phyloP scores from a whole-genome alignment of 2,329 filamentous ascomycete genomes.

The Ascochyta viciae-villosae region DNA sequence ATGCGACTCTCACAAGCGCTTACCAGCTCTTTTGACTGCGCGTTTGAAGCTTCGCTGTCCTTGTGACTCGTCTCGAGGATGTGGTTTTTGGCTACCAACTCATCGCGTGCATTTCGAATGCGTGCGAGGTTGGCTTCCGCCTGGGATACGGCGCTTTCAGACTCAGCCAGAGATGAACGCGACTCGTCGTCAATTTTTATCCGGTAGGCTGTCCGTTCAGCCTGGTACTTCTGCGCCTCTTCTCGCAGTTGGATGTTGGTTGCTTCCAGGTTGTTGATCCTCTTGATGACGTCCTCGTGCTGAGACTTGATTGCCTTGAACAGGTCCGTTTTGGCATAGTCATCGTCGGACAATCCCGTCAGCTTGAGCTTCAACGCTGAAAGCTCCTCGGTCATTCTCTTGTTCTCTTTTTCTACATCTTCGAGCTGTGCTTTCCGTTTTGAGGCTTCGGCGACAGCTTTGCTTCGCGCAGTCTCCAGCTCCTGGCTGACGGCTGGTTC shows the following conservation, averaged over 20 bases:
- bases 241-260: slow-evolving; percentile 84
- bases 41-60: slow-evolving; percentile 71
- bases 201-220: slow-evolving; percentile 83
- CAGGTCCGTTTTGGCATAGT: slow-evolving; percentile 89
- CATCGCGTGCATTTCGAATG: slow-evolving; percentile 83
- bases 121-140: slow-evolving; percentile 86
- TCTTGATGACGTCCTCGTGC: slow-evolving; percentile 90
- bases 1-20: slow-evolving; percentile 83
- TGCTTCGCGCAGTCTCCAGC: slow-evolving; percentile 77
- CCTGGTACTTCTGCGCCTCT: slow-evolving; percentile 83
- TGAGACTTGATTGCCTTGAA: slow-evolving; percentile 92
- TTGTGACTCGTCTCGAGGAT: slow-evolving; percentile 82
- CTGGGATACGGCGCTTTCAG: slow-evolving; percentile 80
- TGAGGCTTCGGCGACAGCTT: slow-evolving; percentile 74
- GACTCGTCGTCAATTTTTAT: slow-evolving; percentile 82
- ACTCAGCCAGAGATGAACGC: slow-evolving; percentile 73
- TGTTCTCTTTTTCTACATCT: slow-evolving; percentile 77
- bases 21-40: slow-evolving; percentile 81
- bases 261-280: slow-evolving; percentile 89
- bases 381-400: slow-evolving; percentile 77
- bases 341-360: slow-evolving; percentile 83
- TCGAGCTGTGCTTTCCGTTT: slow-evolving; percentile 92
- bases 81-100: slow-evolving; percentile 80
- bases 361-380: slow-evolving; percentile 73
- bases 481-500: slow-evolving; percentile 67